These are phyloP conservation scores for Nicotiana attenuata DNA, from an alignment of 257 asterid genomes.

Conservation along the genomic window DNA sequence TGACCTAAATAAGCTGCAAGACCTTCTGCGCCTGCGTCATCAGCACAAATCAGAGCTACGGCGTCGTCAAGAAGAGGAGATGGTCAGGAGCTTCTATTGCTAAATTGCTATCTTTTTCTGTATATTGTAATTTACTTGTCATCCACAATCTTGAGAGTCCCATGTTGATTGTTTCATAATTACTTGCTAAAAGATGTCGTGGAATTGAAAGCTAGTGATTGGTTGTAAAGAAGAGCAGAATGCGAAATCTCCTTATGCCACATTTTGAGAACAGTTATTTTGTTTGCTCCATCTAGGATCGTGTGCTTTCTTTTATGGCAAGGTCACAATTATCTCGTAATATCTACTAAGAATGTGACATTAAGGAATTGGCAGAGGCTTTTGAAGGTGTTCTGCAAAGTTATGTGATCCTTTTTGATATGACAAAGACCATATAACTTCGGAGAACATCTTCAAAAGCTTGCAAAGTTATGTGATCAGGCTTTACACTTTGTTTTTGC, in stretches of 20 bases:
- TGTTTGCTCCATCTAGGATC: background rate
- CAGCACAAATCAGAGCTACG: constrained; percentile 61
- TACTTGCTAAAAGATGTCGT: background rate
- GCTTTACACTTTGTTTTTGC: background rate
- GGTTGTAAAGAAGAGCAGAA: background rate
- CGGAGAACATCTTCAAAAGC: no score
- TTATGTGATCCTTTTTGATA: no score
- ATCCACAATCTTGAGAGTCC: background rate
- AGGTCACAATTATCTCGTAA: background rate
- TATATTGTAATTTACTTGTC: background rate
- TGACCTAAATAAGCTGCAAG: constrained; percentile 83
- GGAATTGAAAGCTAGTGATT: background rate
- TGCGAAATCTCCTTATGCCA: background rate
- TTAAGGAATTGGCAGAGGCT: background rate
- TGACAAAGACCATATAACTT: no score
- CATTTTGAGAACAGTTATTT: background rate
- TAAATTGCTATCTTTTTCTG: background rate
- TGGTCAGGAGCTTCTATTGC: constrained; percentile 47
- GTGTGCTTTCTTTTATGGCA: background rate
- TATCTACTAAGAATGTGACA: background rate
- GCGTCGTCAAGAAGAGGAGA: constrained; percentile 84
- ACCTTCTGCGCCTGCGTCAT: constrained; percentile 63
- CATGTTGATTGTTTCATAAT: background rate
- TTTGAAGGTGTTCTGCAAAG: background rate
- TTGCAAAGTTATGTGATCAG: background rate